Evolutionary conservation across 2,329 filamentous ascomycete genomes (phyloP).

Genomic region (Tolypocladium nubicola): DNA sequence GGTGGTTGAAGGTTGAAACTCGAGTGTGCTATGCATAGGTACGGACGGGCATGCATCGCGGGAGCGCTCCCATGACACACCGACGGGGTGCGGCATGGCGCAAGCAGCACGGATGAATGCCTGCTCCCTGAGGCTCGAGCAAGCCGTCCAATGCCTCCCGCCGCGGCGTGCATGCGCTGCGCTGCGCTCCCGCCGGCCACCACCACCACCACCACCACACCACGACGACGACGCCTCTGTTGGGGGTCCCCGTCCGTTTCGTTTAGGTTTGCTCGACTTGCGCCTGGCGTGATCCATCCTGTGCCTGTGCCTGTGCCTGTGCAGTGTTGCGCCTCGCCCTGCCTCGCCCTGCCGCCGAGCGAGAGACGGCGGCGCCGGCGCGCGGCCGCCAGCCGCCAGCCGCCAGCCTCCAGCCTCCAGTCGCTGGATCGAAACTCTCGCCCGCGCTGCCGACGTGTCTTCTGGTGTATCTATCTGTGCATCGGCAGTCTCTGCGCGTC

Average conservation of each 20-base stretch:
- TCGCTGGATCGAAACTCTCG: not conserved
- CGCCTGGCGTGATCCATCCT: not conserved
- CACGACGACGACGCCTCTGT: not conserved
- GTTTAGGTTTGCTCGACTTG: not conserved
- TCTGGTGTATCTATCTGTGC: not conserved
- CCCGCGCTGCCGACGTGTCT: not conserved
- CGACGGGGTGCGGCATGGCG: too few relatives aligned
- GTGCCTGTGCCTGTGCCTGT: not conserved
- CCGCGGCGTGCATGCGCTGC: not conserved
- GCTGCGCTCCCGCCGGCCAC: not conserved
- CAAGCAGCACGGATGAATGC: too few relatives aligned
- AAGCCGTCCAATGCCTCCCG: not conserved
- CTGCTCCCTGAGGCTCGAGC: too few relatives aligned
- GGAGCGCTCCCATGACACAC: too few relatives aligned
- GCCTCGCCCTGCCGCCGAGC: not conserved
- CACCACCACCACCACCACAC: too few relatives aligned
- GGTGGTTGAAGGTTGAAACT: too few relatives aligned
- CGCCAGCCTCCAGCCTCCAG: not conserved
- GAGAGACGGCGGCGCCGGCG: not conserved
- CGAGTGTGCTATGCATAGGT: too few relatives aligned
- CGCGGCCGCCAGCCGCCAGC: too few relatives aligned
- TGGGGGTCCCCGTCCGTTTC: not conserved
- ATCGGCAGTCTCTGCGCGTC: not conserved
- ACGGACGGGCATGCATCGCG: too few relatives aligned
- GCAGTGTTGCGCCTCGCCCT: not conserved